Conservation (phyloP, 331 rosid species). For the Telfairia occidentalis region DNA sequence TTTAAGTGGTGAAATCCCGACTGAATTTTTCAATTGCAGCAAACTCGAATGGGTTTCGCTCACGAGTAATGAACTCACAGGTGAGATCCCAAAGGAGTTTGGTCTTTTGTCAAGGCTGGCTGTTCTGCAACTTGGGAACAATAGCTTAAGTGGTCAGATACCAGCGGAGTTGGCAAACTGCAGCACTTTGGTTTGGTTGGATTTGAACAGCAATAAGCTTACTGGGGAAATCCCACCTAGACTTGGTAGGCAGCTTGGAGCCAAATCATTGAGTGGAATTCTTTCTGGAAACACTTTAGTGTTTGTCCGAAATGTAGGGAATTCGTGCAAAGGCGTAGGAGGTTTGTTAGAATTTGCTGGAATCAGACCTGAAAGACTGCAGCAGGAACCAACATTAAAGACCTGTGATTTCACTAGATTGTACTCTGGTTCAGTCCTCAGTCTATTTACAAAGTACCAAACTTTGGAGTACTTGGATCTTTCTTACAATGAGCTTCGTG, state of each 20-base stretch:
- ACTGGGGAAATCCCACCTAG: slow-evolving; percentile 89
- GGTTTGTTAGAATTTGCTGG: slow-evolving; percentile 86
- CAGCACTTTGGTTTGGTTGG: slow-evolving; percentile 95
- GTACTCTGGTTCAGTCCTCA: slow-evolving; percentile 83
- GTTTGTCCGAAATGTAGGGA: slow-evolving; percentile 84
- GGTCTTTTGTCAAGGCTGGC: slow-evolving; percentile 76
- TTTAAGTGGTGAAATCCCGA: slow-evolving; percentile 60
- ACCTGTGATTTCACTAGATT: slow-evolving; percentile 84
- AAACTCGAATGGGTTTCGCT: slow-evolving; percentile 95
- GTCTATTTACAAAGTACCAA: slow-evolving; percentile 77
- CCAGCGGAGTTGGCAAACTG: slow-evolving; percentile 73
- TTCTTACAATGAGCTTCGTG: slow-evolving; percentile 82
- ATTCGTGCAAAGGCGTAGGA: slow-evolving; percentile 89
- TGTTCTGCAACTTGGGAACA: slow-evolving; percentile 85
- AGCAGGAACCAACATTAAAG: slow-evolving; percentile 72
- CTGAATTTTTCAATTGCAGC: slow-evolving; percentile 66
- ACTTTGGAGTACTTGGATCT: slow-evolving; percentile 94
- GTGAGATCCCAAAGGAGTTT: slow-evolving; percentile 63
- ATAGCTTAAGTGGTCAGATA: slow-evolving; percentile 72
- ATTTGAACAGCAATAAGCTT: slow-evolving; percentile 90
- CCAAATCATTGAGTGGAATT: slow-evolving; percentile 66
- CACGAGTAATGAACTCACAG: slow-evolving; percentile 65
- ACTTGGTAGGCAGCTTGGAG: slow-evolving; percentile 84
- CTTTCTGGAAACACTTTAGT: slow-evolving; percentile 86
- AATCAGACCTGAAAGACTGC: slow-evolving; percentile 79